Base-by-base conservation (phyloP, 306 rosid species). In the Vigna mungo region DNA sequence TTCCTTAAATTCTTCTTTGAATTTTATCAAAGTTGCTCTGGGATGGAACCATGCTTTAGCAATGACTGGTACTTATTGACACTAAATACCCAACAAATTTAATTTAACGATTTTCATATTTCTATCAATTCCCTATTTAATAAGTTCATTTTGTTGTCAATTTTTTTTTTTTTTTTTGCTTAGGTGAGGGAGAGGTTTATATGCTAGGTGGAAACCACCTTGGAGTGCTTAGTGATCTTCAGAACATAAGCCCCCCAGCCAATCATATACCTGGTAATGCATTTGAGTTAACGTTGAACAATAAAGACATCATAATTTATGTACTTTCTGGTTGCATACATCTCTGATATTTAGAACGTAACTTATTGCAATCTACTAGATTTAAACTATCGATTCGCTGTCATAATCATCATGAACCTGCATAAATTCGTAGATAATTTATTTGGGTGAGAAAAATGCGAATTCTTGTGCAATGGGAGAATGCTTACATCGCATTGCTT, bases 11-110 rank as follows among this genome's bases (percentile, higher is more conserved):
- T 76, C 88, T 25, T 56, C 83, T 0, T 64, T 51, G 64, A 43
- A 48, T 18, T 87, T 89, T 83, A 55, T 84, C 60, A 76, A 72
- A 79, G 90, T 84, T 41, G 71, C 88, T 59, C 75, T 89, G 15
- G 96, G 98, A 71, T 95, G 98, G 98, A 92, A 95, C 85, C 97
- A 95, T 85, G 93, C 88, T 70, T 74, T 95, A 68, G 80, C 89
- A 52, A 84, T 95, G 83, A 85, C 91, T 36, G 91, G 97, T 92
- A 86, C 72, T 59, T 62, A 32, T 36, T 13, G 68, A 17, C 69
- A 46, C 60, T 75, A 46, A 49, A 49, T 49, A 49, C 69, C 71
- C 7, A 7, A 30, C 14, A 10, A 41, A 48, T 17, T 34, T 44
- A 20, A 18, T 17, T 34, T 44, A 20, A 23, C 43, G 52, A 20